A percentile compares a stretch with the other conserved stretches of the same genome.
phyloP scores from a whole-genome alignment of 768 basidiomycete genomes.

The Mycena rosella region DNA sequence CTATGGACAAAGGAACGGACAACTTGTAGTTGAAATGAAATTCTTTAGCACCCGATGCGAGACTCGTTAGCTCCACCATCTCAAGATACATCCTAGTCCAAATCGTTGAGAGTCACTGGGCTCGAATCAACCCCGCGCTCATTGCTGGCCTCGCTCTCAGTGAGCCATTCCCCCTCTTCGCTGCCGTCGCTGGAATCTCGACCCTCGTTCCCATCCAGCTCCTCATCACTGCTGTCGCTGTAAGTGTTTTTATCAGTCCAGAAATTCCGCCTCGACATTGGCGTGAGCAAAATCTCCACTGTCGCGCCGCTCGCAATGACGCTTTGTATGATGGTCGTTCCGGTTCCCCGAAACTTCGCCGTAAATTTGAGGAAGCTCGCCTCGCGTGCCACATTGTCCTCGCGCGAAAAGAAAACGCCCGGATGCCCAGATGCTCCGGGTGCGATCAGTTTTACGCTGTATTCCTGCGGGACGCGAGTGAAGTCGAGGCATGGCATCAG shows the following conservation, averaged over 20 bases:
- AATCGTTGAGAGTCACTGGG: not conserved
- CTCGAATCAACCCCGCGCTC: not conserved
- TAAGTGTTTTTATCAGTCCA: conserved; percentile 39
- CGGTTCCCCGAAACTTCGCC: conserved; percentile 46
- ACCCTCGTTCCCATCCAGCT: too few relatives aligned
- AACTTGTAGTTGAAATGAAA: too few relatives aligned
- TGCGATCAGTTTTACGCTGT: conserved; percentile 36
- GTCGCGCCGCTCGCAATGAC: conserved; percentile 47
- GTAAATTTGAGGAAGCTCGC: conserved; percentile 50
- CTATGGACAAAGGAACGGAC: too few relatives aligned
- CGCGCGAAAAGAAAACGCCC: conserved; percentile 37
- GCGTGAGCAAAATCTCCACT: conserved; percentile 45
- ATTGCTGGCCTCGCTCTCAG: not conserved
- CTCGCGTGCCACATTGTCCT: conserved; percentile 19
- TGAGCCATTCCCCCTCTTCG: too few relatives aligned
- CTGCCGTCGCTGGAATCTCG: too few relatives aligned
- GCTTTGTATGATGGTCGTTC: conserved; percentile 48
- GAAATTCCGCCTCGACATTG: conserved; percentile 44
- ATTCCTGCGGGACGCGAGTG: conserved; percentile 42
- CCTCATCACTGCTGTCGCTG: not conserved
- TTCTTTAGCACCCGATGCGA: too few relatives aligned
- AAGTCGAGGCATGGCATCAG: conserved; percentile 52
- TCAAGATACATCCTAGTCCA: not conserved
- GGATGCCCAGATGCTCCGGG: conserved; percentile 26
- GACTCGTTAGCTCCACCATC: too few relatives aligned